Percentiles rank a stretch among this genome's conserved stretches.
Evolutionary conservation across 2,329 filamentous ascomycete species (phyloP).

Genomic region (Nannizziopsis arthrosporioides): DNA sequence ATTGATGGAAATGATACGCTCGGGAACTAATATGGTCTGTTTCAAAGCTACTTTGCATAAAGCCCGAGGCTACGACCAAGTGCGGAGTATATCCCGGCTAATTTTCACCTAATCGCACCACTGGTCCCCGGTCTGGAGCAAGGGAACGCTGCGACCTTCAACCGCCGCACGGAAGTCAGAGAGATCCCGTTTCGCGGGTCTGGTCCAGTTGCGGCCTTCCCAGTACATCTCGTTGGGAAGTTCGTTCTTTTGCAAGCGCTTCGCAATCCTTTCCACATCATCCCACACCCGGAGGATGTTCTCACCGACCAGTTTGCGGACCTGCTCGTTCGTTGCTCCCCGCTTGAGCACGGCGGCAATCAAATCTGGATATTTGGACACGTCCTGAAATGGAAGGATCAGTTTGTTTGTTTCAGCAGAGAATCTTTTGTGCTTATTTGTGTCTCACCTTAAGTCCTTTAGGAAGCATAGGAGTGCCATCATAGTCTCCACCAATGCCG

Average conservation of each 20-base stretch:
- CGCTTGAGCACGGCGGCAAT: slow-evolving; percentile 22
- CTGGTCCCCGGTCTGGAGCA: not conserved
- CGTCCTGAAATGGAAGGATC: slow-evolving; percentile 12
- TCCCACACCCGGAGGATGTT: slow-evolving; percentile 27
- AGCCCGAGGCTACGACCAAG: no score
- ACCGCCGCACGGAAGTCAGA: not conserved
- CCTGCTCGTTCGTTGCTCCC: slow-evolving; percentile 31
- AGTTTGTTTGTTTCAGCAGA: not conserved
- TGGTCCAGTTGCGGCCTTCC: slow-evolving; percentile 11
- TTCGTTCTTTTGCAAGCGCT: slow-evolving; percentile 14
- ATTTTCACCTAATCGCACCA: slow-evolving; percentile 1
- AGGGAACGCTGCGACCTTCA: slow-evolving; percentile 3
- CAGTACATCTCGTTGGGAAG: slow-evolving; percentile 17
- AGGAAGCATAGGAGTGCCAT: slow-evolving; percentile 20
- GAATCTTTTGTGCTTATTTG: not conserved
- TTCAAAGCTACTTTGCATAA: no score
- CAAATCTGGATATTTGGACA: slow-evolving; percentile 18
- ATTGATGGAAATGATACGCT: no score
- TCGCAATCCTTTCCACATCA: slow-evolving; percentile 16
- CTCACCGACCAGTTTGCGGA: slow-evolving; percentile 28
- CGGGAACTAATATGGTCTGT: no score
- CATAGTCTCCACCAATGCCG: slow-evolving; percentile 27
- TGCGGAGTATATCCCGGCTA: not conserved
- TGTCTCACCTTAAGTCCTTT: slow-evolving; percentile 19
- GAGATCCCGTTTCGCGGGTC: slow-evolving; percentile 7